phyloP scores from a whole-genome alignment of 352 stramenopile species.

The Phytophthora nicotianae region DNA sequence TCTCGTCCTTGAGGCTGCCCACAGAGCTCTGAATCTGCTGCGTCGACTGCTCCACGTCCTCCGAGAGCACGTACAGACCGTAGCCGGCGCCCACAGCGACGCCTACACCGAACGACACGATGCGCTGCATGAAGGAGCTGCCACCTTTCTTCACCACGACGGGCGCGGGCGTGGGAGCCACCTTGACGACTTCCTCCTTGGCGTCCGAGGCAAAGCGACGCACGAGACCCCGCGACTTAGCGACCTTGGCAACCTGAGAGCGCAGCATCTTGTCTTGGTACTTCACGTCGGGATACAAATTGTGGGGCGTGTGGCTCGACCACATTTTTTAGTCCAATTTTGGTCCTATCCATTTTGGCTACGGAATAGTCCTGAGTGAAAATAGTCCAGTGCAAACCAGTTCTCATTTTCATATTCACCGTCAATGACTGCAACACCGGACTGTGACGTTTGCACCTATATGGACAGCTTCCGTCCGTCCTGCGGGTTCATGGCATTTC shows the following conservation, averaged over 20 bases:
- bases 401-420: slow-evolving; percentile 10
- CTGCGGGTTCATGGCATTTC: slow-evolving; percentile 12
- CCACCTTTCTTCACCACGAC: slow-evolving; percentile 51
- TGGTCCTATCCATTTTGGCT: too few species aligned
- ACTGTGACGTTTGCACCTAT: slow-evolving; percentile 7
- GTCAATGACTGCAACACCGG: not conserved
- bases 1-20: slow-evolving; percentile 66
- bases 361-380: not conserved
- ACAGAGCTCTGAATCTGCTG: slow-evolving; percentile 73
- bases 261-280: slow-evolving; percentile 34
- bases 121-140: slow-evolving; percentile 75
- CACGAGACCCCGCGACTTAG: slow-evolving; percentile 37
- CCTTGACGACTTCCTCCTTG: slow-evolving; percentile 43
- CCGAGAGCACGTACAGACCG: slow-evolving; percentile 71
- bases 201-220: slow-evolving; percentile 66
- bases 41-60: slow-evolving; percentile 77
- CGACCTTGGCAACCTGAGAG: slow-evolving; percentile 31
- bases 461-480: not conserved
- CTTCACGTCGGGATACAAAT: slow-evolving; percentile 32
- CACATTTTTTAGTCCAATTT: slow-evolving; percentile 5
- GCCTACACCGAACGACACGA: slow-evolving; percentile 73
- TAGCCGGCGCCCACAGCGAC: slow-evolving; percentile 65
- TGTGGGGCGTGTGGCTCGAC: slow-evolving; percentile 15
- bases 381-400: not conserved
- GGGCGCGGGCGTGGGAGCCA: slow-evolving; percentile 29